These are phyloP conservation scores for Dendrobium officinale DNA, from an alignment of 106 monocot genomes.

Conservation along the genomic window DNA sequence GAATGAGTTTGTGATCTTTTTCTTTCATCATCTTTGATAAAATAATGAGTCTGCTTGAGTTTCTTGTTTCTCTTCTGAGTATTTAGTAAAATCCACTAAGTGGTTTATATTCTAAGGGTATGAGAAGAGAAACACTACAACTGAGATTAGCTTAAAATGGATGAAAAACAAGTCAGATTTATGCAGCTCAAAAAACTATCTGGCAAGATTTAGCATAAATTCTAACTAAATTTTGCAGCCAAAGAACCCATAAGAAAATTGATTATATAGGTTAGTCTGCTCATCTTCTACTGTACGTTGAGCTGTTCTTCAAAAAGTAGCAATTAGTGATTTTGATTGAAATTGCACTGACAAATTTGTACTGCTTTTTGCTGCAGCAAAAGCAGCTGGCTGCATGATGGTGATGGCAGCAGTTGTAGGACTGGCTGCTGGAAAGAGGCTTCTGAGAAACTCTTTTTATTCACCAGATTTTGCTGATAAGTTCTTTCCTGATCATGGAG, in stretches of 20 bases:
- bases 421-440: slow-evolving; percentile 65
- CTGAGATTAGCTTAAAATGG: too few species aligned
- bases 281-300: too few species aligned
- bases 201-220: too few species aligned
- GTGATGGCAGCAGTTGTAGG: slow-evolving; percentile 74
- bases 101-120: too few species aligned
- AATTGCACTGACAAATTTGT: neutral
- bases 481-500: slow-evolving; percentile 37
- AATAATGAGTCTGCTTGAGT: too few species aligned
- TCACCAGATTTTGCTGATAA: slow-evolving; percentile 59
- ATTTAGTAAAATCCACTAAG: neutral
- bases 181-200: too few species aligned
- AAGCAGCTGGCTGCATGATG: slow-evolving; percentile 34
- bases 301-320: neutral
- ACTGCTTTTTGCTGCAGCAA: neutral
- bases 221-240: neutral
- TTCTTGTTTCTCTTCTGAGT: too few species aligned
- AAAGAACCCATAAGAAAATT: neutral
- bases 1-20: neutral
- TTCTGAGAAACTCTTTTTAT: slow-evolving; percentile 66
- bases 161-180: too few species aligned
- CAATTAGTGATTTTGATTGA: neutral
- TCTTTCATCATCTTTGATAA: too few species aligned
- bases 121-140: too few species aligned
- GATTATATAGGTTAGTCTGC: neutral